Conservation (phyloP, 1,284 basidiomycete genomes). For the Rhizopogon parksii region DNA sequence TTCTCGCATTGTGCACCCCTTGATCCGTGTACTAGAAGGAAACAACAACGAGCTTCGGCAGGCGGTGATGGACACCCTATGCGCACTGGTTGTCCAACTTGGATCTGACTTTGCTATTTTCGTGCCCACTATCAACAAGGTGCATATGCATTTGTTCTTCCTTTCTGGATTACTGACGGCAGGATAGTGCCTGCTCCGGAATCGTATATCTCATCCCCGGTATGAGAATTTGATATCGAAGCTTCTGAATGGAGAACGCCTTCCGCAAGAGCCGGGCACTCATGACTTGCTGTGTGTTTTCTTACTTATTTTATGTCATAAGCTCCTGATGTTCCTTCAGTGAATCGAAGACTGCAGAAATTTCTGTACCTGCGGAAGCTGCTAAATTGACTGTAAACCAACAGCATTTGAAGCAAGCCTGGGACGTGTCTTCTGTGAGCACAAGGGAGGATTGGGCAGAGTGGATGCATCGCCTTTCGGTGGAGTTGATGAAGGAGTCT, state of each 20-base stretch:
- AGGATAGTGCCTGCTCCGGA: slow-evolving; percentile 65
- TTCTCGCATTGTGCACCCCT: slow-evolving; percentile 93
- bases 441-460: slow-evolving; percentile 91
- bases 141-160: slow-evolving; percentile 23
- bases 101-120: slow-evolving; percentile 97
- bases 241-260: slow-evolving; percentile 85
- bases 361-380: slow-evolving; percentile 72
- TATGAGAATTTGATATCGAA: slow-evolving; percentile 90
- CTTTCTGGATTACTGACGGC: slow-evolving; percentile 3
- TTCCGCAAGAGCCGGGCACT: slow-evolving; percentile 70
- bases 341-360: slow-evolving; percentile 62
- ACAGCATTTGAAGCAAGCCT: slow-evolving; percentile 94
- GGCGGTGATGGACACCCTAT: slow-evolving; percentile 91
- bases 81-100: slow-evolving; percentile 87
- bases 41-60: slow-evolving; percentile 77
- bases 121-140: slow-evolving; percentile 95
- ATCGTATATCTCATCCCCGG: slow-evolving; percentile 76
- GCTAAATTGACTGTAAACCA: slow-evolving; percentile 95
- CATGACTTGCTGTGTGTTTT: slow-evolving; percentile 50
- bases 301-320: slow-evolving; percentile 5
- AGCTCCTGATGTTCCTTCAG: slow-evolving; percentile 30
- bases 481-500: slow-evolving; percentile 97
- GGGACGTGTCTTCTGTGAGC: slow-evolving; percentile 82
- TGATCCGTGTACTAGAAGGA: slow-evolving; percentile 83
- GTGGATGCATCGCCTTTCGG: slow-evolving; percentile 91